phyloP scores from a whole-genome alignment of 192 early-diverging fungal genomes.

The Linnemannia elongata region DNA sequence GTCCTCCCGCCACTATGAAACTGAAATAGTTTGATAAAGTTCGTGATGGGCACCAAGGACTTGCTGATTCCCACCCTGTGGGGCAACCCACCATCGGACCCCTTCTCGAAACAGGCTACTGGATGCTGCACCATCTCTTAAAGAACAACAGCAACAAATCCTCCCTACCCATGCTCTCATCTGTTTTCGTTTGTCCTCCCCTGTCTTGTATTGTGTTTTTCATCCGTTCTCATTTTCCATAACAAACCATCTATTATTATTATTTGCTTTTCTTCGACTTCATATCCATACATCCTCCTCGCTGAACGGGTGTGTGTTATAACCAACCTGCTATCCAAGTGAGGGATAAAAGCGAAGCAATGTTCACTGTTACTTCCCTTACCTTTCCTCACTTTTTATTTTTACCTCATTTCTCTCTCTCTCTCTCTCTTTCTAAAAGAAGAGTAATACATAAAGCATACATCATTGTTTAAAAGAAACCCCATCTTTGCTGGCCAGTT shows the following conservation, averaged over 20 bases:
- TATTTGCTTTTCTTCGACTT: background rate
- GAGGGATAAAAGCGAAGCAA: no score
- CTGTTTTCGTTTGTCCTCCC: background rate
- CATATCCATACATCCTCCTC: background rate
- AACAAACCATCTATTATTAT: background rate
- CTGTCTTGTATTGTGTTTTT: no score
- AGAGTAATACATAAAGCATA: background rate
- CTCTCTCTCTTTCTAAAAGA: background rate
- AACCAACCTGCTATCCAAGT: no score
- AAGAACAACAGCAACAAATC: conserved; percentile 4
- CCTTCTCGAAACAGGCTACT: conserved; percentile 68
- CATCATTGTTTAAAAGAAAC: background rate
- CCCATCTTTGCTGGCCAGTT: background rate
- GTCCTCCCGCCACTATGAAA: background rate
- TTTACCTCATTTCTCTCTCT: background rate
- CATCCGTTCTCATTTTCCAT: background rate
- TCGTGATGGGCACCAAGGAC: conserved; percentile 71
- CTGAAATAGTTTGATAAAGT: conserved; percentile 62
- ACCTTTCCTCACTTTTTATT: background rate
- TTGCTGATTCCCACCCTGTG: conserved; percentile 71
- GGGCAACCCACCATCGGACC: conserved; percentile 72
- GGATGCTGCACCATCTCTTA: conserved; percentile 55
- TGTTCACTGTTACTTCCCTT: background rate
- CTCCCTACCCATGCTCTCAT: background rate
- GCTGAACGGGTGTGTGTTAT: background rate